A percentile compares a stretch with the other conserved stretches of the same genome.
Conservation (phyloP, 805 yeast genomes). For the Tetrapisispora phaffii region DNA sequence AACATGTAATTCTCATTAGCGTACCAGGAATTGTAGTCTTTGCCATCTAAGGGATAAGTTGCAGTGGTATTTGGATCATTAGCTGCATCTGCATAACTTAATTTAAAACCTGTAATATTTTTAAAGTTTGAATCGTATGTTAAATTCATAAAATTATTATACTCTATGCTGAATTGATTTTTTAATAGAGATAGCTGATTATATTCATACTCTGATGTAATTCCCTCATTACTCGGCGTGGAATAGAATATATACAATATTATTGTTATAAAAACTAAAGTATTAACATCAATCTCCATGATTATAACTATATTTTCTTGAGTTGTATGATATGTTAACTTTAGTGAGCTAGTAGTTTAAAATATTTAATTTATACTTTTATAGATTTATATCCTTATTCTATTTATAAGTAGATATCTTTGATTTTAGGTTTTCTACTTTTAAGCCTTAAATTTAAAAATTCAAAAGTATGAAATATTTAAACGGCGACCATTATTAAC, state of each 20-base stretch:
- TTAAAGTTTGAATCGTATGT: slow-evolving; percentile 49
- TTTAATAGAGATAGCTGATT: slow-evolving; percentile 33
- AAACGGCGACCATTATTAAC: too few relatives aligned
- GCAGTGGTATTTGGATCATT: slow-evolving; percentile 35
- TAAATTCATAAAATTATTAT: slow-evolving; percentile 31
- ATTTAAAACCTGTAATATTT: slow-evolving; percentile 61
- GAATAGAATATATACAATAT: slow-evolving; percentile 27
- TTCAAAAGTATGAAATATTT: too few relatives aligned
- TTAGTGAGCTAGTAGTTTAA: too few relatives aligned
- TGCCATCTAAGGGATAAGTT: slow-evolving; percentile 49
- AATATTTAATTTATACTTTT: neutral
- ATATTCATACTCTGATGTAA: slow-evolving; percentile 30
- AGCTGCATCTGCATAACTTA: slow-evolving; percentile 52
- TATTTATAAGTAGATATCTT: too few relatives aligned
- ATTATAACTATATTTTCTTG: neutral
- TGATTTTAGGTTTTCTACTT: too few relatives aligned
- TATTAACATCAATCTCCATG: slow-evolving; percentile 29
- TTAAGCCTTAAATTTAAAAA: too few relatives aligned
- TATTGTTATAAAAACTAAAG: slow-evolving; percentile 23
- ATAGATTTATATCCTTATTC: neutral
- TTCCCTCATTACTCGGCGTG: slow-evolving; percentile 27
- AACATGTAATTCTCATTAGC: slow-evolving; percentile 46
- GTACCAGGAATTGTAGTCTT: slow-evolving; percentile 35
- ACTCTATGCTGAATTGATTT: slow-evolving; percentile 28
- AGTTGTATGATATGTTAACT: neutral